These are phyloP conservation scores for Colletotrichum incanum DNA, from an alignment of 2,329 filamentous ascomycete genomes.

Conservation along the genomic window DNA sequence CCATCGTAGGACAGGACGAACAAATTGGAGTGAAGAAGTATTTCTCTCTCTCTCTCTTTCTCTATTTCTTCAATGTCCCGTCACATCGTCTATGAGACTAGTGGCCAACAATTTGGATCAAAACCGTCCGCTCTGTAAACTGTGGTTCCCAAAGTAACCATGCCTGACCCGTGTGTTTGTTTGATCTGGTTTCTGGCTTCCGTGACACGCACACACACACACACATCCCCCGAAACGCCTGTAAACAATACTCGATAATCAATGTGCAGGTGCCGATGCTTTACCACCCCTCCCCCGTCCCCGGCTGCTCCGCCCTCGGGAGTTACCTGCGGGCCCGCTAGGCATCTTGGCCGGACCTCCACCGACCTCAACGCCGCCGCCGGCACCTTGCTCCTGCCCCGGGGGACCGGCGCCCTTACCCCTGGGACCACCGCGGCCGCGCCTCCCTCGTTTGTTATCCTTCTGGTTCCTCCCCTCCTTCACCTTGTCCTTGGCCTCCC, in stretches of 20 bases:
- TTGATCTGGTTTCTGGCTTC: constrained; percentile 9
- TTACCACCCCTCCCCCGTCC: constrained; percentile 39
- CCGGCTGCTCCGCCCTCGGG: constrained; percentile 31
- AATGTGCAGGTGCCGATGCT: constrained; percentile 19
- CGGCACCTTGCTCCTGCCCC: constrained; percentile 9
- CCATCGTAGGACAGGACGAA: background rate
- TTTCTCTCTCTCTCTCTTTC: background rate
- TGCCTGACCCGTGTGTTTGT: constrained; percentile 3
- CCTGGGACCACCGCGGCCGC: constrained; percentile 50
- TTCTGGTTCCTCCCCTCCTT: constrained; percentile 55
- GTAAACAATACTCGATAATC: background rate
- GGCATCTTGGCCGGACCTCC: constrained; percentile 14
- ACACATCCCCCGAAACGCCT: constrained; percentile 16
- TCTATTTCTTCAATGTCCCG: background rate
- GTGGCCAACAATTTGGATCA: background rate
- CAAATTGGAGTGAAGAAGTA: constrained; percentile 1
- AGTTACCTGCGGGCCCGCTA: constrained; percentile 16
- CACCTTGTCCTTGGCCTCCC: constrained; percentile 59
- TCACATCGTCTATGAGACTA: constrained; percentile 7
- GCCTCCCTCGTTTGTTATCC: constrained; percentile 34
- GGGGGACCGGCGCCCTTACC: constrained; percentile 6
- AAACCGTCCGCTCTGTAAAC: background rate
- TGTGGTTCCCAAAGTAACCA: background rate
- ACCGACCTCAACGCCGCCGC: constrained; percentile 18
- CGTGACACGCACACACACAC: background rate